A percentile compares a stretch with the other conserved stretches of the same genome.
phyloP scores from a whole-genome alignment of 2,329 filamentous ascomycete genomes.

The Aspergillus intermedius region DNA sequence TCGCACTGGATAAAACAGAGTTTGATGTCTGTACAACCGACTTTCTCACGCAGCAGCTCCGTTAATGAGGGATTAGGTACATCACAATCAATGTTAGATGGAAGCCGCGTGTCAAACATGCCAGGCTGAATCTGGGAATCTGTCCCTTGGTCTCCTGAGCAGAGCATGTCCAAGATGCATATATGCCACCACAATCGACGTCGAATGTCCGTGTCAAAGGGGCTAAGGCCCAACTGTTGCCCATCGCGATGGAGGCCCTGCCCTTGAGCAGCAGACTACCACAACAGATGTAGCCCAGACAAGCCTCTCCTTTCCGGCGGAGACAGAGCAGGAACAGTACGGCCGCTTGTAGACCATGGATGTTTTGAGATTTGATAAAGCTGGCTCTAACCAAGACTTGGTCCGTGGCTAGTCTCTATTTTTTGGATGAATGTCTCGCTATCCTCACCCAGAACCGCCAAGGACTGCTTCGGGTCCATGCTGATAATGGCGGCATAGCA shows the following conservation, averaged over 20 bases:
- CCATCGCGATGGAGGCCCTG: constrained; percentile 4
- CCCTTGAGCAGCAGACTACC: constrained; percentile 1
- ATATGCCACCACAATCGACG: constrained; percentile 26
- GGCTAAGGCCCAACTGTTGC: background rate
- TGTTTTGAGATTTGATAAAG: constrained; percentile 7
- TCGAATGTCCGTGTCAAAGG: constrained; percentile 20
- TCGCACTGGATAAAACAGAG: constrained; percentile 46
- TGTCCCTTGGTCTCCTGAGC: constrained; percentile 20
- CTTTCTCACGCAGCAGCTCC: constrained; percentile 22
- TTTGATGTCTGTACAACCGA: constrained; percentile 48
- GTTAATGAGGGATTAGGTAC: constrained; percentile 13
- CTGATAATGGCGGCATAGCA: constrained; percentile 14
- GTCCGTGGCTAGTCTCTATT: constrained; percentile 5
- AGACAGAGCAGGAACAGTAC: constrained; percentile 13
- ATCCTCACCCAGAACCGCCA: constrained; percentile 1
- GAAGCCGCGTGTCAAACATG: constrained; percentile 19
- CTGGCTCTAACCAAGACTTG: constrained; percentile 9
- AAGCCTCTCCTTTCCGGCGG: constrained; percentile 3
- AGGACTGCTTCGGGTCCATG: constrained; percentile 7
- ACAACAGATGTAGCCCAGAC: constrained; percentile 6
- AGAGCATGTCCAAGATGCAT: constrained; percentile 21
- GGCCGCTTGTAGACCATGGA: constrained; percentile 12
- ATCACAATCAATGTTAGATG: constrained; percentile 19
- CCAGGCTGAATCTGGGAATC: constrained; percentile 18
- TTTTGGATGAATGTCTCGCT: constrained; percentile 2